Conservation (phyloP, 208 protist genomes). For the Herpetomonas samuelpessoai region DNA sequence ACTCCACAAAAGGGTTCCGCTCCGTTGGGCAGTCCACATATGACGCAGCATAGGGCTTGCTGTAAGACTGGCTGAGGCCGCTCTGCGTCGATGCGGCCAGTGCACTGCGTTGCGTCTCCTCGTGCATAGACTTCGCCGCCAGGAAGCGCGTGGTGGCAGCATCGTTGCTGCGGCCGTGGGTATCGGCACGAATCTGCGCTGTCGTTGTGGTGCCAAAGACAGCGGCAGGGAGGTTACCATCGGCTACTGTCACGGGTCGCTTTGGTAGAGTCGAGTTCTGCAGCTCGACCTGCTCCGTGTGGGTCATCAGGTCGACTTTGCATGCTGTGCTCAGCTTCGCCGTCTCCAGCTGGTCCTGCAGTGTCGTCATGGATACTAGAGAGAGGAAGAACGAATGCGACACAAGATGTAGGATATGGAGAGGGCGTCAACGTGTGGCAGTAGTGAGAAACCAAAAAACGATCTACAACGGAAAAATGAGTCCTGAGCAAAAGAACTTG, state of each 20-base stretch:
- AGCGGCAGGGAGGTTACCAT: slow-evolving; percentile 42
- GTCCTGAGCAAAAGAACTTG: too few relatives aligned
- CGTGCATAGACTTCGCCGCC: slow-evolving; percentile 25
- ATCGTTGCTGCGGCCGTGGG: slow-evolving; percentile 9
- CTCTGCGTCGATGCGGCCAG: neutral
- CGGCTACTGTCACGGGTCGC: slow-evolving; percentile 36
- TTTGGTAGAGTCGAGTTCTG: slow-evolving; percentile 54
- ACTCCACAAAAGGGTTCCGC: slow-evolving; percentile 53
- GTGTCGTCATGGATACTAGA: slow-evolving; percentile 67
- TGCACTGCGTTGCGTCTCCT: slow-evolving; percentile 14
- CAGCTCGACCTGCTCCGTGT: slow-evolving; percentile 58
- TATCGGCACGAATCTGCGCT: slow-evolving; percentile 19
- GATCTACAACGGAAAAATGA: too few relatives aligned
- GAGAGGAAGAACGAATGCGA: too few relatives aligned
- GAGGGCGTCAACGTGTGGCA: too few relatives aligned
- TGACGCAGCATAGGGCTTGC: slow-evolving; percentile 48
- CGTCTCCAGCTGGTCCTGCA: slow-evolving; percentile 54
- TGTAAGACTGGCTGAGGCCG: slow-evolving; percentile 28
- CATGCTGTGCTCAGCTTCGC: slow-evolving; percentile 63
- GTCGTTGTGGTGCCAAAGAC: slow-evolving; percentile 33
- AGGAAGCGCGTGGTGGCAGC: slow-evolving; percentile 13
- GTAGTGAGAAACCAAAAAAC: too few relatives aligned
- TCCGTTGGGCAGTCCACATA: slow-evolving; percentile 24
- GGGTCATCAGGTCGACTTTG: slow-evolving; percentile 65
- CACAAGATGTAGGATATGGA: too few relatives aligned